phyloP scores from a whole-genome alignment of 2,329 filamentous ascomycete genomes.

The Talaromyces sp. region DNA sequence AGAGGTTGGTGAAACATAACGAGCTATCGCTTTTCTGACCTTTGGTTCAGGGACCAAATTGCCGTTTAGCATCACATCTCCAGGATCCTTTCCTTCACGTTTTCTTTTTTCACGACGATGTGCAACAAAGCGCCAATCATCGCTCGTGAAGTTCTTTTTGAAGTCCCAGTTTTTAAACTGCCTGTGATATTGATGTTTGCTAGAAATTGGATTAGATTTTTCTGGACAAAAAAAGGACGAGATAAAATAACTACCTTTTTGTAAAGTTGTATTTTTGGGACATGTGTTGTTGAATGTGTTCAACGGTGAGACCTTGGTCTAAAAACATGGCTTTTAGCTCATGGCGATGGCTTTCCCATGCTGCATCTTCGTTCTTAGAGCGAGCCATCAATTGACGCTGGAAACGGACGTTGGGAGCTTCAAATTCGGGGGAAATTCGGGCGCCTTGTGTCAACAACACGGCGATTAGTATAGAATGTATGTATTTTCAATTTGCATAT shows the following conservation, averaged over 20 bases:
- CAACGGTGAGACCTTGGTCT: constrained; percentile 11
- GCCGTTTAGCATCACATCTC: constrained; percentile 12
- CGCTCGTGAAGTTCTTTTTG: constrained; percentile 18
- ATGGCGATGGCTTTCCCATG: constrained; percentile 12
- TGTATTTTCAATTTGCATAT: too few relatives aligned
- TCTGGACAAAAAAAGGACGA: neutral
- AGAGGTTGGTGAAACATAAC: constrained; percentile 12
- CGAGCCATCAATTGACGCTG: constrained; percentile 5
- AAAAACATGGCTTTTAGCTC: constrained; percentile 14
- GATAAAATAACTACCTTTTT: constrained; percentile 10
- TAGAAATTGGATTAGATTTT: neutral
- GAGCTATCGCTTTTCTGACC: constrained; percentile 19
- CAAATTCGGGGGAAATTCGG: too few relatives aligned
- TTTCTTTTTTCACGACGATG: constrained; percentile 17
- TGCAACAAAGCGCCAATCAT: constrained; percentile 18
- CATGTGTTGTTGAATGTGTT: constrained; percentile 14
- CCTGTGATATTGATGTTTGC: constrained; percentile 19
- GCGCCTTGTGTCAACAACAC: too few relatives aligned
- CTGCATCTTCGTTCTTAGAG: constrained; percentile 9
- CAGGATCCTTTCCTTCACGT: constrained; percentile 15
- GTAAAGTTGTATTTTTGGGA: constrained; percentile 12
- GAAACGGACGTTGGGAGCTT: neutral
- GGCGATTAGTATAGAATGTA: too few relatives aligned
- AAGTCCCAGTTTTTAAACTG: constrained; percentile 24
- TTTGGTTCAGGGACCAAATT: constrained; percentile 15